Evolutionary conservation across 1,284 basidiomycete species (phyloP), one percentile per base, ranked within the genome.

Genomic region (Trichosporon inkin): DNA sequence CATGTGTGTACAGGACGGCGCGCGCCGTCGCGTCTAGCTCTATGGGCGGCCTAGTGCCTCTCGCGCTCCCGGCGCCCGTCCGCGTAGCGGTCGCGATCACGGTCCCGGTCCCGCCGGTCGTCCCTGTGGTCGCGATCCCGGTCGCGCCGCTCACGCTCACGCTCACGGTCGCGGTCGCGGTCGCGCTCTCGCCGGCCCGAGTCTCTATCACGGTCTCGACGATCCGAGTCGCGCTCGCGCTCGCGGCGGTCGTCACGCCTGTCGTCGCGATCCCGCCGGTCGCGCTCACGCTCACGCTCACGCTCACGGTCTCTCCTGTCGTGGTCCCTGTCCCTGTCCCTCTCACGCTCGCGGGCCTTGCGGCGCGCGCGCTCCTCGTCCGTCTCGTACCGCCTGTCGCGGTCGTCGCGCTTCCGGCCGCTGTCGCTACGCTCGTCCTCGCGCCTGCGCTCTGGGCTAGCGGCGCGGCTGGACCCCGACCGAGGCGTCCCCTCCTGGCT

Each of bases 321-420:
- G 19, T 64, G 56, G 11, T 58, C 51, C 35, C 47, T 20, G n/a
- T 35, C 10, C 7, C 22, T n/a, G 19, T 64, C 57, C 34, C 57
- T 36, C 41, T 66, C 67, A 14, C 67, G 57, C 58, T 75, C 71
- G 19, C 62, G 66, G 3, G 68, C 72, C 59, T 71, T 72, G 11
- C 71, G 61, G 36, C 67, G 54, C 2, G 68, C 68, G 39, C 69
- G 56, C 60, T 72, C 72, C 58, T 68, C 67, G 16, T 72, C 70
- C 32, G 66, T 71, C 64, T 73, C 72, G 39, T 68, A 63, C 22
- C 53, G 44, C 34, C 51, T 17, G 28, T 57, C 56, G 49, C 54
- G 54, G 28, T 34, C 24, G 22, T 66, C 60, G 13, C 66, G 53
- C n/a, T 66, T 66, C 17, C 65, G 47, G 7, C 57, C 32, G 35